These are phyloP conservation scores for Backusella australiensis DNA, from an alignment of 192 early-diverging fungal species.

Conservation along the genomic window DNA sequence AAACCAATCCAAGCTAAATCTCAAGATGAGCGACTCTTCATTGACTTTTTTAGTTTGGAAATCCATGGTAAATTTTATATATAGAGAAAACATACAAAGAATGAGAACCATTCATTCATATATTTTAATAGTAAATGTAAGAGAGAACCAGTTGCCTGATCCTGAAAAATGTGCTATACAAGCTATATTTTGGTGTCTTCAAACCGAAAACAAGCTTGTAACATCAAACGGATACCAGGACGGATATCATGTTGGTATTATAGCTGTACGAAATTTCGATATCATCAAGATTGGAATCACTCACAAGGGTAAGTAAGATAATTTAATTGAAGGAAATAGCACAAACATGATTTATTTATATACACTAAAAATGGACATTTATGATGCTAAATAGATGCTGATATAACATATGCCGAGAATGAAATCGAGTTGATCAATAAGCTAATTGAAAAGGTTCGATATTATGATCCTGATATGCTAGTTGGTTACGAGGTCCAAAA, in stretches of 20 bases:
- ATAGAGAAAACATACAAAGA: not conserved
- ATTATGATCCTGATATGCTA: constrained; percentile 82
- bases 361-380: constrained; percentile 18
- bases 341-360: no score
- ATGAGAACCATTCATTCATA: not conserved
- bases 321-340: not conserved
- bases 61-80: constrained; percentile 43
- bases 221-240: constrained; percentile 37
- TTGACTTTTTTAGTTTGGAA: constrained; percentile 64
- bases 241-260: constrained; percentile 44
- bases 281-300: constrained; percentile 30
- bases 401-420: constrained; percentile 38
- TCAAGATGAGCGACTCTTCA: constrained; percentile 36
- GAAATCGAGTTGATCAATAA: constrained; percentile 62
- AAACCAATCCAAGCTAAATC: constrained; percentile 47
- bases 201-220: constrained; percentile 44
- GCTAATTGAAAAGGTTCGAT: constrained; percentile 53
- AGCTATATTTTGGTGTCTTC: constrained; percentile 68
- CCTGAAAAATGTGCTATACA: constrained; percentile 62
- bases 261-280: constrained; percentile 38
- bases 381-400: constrained; percentile 21
- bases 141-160: constrained; percentile 60
- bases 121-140: constrained; percentile 35
- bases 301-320: not conserved
- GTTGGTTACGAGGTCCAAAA: constrained; percentile 86